Base-by-base conservation (phyloP, 2,329 filamentous ascomycete species). In the Ambrosiella xylebori region DNA sequence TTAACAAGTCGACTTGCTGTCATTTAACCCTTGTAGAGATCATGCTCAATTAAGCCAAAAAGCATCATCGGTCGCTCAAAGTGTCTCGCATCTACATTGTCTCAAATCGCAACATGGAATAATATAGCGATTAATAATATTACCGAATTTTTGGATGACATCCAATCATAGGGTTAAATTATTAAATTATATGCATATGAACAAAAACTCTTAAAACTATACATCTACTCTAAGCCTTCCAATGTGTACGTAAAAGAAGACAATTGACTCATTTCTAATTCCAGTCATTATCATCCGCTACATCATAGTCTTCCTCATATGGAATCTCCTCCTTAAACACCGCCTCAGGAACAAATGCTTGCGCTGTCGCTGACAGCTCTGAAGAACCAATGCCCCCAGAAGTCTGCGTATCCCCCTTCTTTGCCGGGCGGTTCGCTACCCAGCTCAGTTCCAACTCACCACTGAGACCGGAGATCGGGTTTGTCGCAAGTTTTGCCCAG, bases 371-470 rank as follows among this genome's bases (percentile, higher is more conserved):
- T 15, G 52, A 54, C 15, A 54, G n/a, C 6, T 15, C 39, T 27
- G 40, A 41, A 27, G 35, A 15, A 4, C 35, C 7, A 41, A n/a
- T n/a, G 27, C 15, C 38, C 40, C 12, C 39, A 1, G 1, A 37
- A 37, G 12, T 44, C 9, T 54, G 52, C 17, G 1, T 17, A 41
- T 44, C 52, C 37, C 35, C 15, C 19, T 13, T 27, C 35, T 41
- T 11, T 15, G 9, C 15, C 52, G 17, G 38, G n/a, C 9, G 8
- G 40, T 64, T 71, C n/a, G 63, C 62, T 27, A 74, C 74, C 86
- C 86, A 91, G 0, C 77, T 68, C 44, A 87, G 67, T 57, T 87
- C 81, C 11, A 88, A 73, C 51, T 77, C 77, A 47, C 78, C 81
- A 1, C 75, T 70, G 9, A 87, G 70, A 6, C 80, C 78, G 0